Conservation (phyloP, 768 basidiomycete genomes). For the Gautieria morchelliformis region DNA sequence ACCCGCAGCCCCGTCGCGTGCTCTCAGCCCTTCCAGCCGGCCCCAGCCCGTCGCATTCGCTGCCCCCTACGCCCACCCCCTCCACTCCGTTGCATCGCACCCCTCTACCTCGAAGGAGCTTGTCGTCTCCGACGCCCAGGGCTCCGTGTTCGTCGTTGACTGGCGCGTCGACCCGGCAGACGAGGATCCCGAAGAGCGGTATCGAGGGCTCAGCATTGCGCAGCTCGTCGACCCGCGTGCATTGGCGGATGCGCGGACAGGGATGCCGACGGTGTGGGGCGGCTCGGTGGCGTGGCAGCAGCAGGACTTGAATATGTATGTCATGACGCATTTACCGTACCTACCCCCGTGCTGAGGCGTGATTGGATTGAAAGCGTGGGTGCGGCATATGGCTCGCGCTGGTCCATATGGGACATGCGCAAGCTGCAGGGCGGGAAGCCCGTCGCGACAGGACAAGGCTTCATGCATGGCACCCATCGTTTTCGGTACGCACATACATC, state of each 20-base stretch:
- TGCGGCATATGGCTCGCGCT: slow-evolving; percentile 60
- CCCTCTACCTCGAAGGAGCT: slow-evolving; percentile 69
- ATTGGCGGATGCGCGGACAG: slow-evolving; percentile 42
- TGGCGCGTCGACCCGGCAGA: slow-evolving; percentile 64
- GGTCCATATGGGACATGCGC: slow-evolving; percentile 69
- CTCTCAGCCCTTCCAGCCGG: slow-evolving; percentile 27
- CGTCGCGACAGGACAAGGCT: slow-evolving; percentile 46
- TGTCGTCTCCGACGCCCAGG: slow-evolving; percentile 65
- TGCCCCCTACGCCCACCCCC: slow-evolving; percentile 63
- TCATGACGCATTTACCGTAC: slow-evolving; percentile 10
- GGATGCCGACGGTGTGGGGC: slow-evolving; percentile 35
- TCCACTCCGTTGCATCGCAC: slow-evolving; percentile 60
- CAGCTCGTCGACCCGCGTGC: slow-evolving; percentile 67
- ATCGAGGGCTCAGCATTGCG: slow-evolving; percentile 53
- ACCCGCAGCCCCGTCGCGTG: slow-evolving; percentile 22
- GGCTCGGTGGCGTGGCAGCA: slow-evolving; percentile 63
- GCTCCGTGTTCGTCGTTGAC: slow-evolving; percentile 70
- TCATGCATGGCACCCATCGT: slow-evolving; percentile 53
- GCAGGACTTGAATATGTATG: slow-evolving; percentile 65
- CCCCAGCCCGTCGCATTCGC: slow-evolving; percentile 72
- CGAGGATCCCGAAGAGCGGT: slow-evolving; percentile 33
- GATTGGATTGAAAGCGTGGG: slow-evolving; percentile 44
- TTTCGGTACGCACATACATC: slow-evolving; percentile 44
- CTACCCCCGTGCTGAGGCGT: background rate
- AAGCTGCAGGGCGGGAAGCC: slow-evolving; percentile 70